Conservation (phyloP, 805 yeast genomes). For the Kodamaea kaohsiungensis region DNA sequence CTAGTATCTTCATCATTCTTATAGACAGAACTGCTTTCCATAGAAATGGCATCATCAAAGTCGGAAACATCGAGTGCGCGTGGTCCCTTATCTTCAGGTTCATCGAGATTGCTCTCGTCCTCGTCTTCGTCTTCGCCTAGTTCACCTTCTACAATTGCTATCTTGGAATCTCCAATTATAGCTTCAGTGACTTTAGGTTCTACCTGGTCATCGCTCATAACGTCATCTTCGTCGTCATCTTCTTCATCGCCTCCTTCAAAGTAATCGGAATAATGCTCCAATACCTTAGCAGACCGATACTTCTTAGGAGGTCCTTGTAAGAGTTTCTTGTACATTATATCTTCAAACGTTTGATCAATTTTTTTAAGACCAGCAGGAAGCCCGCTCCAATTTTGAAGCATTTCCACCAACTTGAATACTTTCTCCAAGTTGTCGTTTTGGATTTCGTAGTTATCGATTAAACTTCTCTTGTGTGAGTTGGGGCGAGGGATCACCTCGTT, state of each 20-base stretch:
- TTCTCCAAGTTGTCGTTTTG: conserved; percentile 11
- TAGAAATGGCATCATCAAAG: conserved; percentile 21
- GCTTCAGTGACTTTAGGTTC: neutral
- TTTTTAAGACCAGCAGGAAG: neutral
- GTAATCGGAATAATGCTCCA: neutral
- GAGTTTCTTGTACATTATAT: conserved; percentile 12
- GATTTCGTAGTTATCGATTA: conserved; percentile 7
- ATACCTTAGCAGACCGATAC: neutral
- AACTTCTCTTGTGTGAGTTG: conserved; percentile 4
- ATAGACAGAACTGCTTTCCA: conserved; percentile 20
- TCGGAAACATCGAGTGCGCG: conserved; percentile 25
- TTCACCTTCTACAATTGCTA: neutral
- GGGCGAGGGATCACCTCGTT: neutral
- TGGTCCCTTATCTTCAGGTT: conserved; percentile 15
- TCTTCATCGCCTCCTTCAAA: neutral
- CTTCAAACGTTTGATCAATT: conserved; percentile 13
- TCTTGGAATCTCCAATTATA: neutral
- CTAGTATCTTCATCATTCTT: conserved; percentile 12
- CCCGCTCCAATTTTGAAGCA: conserved; percentile 8
- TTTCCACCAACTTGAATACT: conserved; percentile 11
- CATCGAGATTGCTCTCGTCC: conserved; percentile 27
- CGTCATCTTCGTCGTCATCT: conserved; percentile 3
- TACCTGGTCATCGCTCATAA: conserved; percentile 15
- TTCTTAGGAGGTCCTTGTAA: conserved; percentile 7
- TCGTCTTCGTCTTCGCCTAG: conserved; percentile 11